A percentile compares a stretch with the other conserved stretches of the same genome.
Conservation (phyloP, 768 basidiomycete species). For the Tylopilus intermedius region DNA sequence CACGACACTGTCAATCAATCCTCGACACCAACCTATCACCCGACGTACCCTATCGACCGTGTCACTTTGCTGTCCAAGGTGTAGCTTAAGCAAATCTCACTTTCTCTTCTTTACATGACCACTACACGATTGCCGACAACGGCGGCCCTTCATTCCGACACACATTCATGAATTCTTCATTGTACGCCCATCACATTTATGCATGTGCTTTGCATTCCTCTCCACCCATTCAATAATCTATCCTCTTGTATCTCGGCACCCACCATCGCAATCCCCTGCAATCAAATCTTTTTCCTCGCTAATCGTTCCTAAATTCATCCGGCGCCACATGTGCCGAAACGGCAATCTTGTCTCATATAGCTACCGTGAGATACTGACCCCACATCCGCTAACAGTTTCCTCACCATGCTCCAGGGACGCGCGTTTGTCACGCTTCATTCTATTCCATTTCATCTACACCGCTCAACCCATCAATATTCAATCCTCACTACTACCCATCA, state of each 20-base stretch:
- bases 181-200: too few species aligned
- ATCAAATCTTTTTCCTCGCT: background rate
- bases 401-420: background rate
- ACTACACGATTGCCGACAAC: conserved; percentile 2
- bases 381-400: background rate
- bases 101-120: background rate
- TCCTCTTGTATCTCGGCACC: background rate
- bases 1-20: background rate
- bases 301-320: background rate
- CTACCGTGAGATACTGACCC: conserved; percentile 7
- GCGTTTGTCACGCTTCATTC: conserved; percentile 5
- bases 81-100: background rate
- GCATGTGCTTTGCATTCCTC: conserved; percentile 2
- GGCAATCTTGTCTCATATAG: background rate
- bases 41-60: background rate
- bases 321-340: conserved; percentile 11
- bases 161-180: background rate
- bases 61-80: background rate
- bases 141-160: conserved; percentile 9
- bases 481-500: background rate
- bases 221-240: background rate
- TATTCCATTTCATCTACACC: background rate
- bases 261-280: background rate
- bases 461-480: background rate
- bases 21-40: background rate